A percentile compares a stretch with the other conserved stretches of the same genome.
These are phyloP conservation scores for Rubia occidens DNA, from an alignment of 305 asterid genomes.

Conservation along the genomic window DNA sequence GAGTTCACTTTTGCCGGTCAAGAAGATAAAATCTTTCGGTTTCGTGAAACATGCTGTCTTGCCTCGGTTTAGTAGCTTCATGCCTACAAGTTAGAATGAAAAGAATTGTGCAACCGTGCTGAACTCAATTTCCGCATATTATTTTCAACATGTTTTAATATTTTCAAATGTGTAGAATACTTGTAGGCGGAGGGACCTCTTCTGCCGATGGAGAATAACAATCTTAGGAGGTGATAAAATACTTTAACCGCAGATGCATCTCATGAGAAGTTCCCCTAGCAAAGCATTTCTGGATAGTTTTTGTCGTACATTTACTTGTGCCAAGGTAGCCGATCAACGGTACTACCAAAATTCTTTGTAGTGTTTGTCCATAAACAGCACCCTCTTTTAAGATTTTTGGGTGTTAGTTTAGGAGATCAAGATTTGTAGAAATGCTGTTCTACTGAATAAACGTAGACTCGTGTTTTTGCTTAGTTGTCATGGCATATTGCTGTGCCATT, in stretches of 20 bases:
- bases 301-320: conserved; percentile 8
- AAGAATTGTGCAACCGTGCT: no score
- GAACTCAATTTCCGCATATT: background rate
- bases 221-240: background rate
- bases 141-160: no score
- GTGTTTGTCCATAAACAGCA: background rate
- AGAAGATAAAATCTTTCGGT: background rate
- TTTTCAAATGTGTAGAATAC: background rate
- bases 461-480: background rate
- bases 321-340: background rate
- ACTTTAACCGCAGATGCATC: background rate
- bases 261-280: background rate
- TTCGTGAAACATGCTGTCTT: background rate
- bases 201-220: background rate
- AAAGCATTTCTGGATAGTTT: background rate
- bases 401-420: conserved; percentile 1
- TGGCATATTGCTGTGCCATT: background rate
- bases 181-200: conserved; percentile 10
- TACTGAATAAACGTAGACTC: background rate
- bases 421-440: background rate
- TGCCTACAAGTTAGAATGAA: background rate
- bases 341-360: background rate
- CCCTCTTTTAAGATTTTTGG: background rate
- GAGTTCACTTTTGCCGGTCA: background rate
- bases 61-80: background rate